Evolutionary conservation across 306 rosid genomes (phyloP), one percentile per base, ranked within the genome.

Genomic region (Cucurbita argyrosperma): DNA sequence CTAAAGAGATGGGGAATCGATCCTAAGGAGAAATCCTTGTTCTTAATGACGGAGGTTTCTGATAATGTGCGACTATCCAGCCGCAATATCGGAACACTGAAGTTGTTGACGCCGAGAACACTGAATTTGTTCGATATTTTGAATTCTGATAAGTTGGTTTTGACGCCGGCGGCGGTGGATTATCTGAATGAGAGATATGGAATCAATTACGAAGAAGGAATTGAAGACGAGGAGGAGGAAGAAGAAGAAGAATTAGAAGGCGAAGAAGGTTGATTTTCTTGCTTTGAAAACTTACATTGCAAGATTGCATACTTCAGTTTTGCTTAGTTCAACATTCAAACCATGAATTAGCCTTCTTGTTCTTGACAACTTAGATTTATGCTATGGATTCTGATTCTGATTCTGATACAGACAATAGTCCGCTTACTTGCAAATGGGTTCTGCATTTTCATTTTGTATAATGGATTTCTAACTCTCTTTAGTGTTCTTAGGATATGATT

Each of bases 1-100:
- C 45, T 94, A 88, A 87, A 69, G 80, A 67, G 99, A 69, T 94
- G 99, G 99, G 99, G 97, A 38, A 62, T 94, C 2, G 96, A 94
- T n/a, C 97, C 99, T 6, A 85, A 75, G 79, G 92, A 89, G 89
- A 91, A 94, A 67, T 60, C 84, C 0, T 76, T 75, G 82, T 91
- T 94, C n/a, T 58, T 94, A 60, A 71, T 94, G 89, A 78, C 77
- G 46, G 99, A 94, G 67, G 81, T 94, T 45, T 43, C 88, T 13
- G 85, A 91, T 73, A 87, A 84, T 47, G 84, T 94, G 76, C 47
- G 75, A 70, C 84, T 91, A 12, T 88, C 97, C 4, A 94, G 99
- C 57, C 77, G 97, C 73, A 94, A 94, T 72, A 85, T 94, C 45
- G 91, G 97, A 42, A 88, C 86, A 0, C 47, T 94, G 96, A 94